Conservation (phyloP, 2,329 filamentous ascomycete species). For the Epicoccum sorghinum region DNA sequence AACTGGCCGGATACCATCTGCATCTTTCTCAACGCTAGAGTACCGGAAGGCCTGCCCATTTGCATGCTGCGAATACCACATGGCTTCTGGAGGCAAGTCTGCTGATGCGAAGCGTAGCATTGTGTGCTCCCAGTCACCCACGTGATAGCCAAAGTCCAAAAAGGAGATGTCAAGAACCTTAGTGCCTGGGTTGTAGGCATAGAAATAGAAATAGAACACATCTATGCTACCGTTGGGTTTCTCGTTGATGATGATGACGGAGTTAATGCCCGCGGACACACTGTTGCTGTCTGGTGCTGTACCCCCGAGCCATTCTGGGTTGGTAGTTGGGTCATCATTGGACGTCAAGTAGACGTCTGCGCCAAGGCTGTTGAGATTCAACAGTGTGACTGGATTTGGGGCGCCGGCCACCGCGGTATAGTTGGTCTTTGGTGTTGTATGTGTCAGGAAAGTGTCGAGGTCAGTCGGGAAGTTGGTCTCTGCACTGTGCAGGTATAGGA, state of each 20-base stretch:
- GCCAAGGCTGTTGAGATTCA: constrained; percentile 53
- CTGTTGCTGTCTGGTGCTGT: constrained; percentile 58
- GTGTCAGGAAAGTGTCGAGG: constrained; percentile 48
- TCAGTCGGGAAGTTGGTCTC: constrained; percentile 55
- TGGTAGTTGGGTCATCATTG: constrained; percentile 49
- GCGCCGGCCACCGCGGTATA: constrained; percentile 43
- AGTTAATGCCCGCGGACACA: constrained; percentile 58
- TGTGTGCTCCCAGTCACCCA: constrained; percentile 72
- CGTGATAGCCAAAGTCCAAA: constrained; percentile 63
- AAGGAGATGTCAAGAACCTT: constrained; percentile 49
- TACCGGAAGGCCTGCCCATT: constrained; percentile 69
- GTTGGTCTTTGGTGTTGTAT: constrained; percentile 49
- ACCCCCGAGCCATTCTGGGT: constrained; percentile 56
- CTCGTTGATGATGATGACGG: constrained; percentile 63
- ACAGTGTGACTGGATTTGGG: constrained; percentile 46
- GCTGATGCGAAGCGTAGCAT: constrained; percentile 69
- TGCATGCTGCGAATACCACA: constrained; percentile 70
- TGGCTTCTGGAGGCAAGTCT: constrained; percentile 51
- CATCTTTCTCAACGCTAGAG: constrained; percentile 58
- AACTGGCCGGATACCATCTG: constrained; percentile 62
- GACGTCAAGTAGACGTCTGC: constrained; percentile 54
- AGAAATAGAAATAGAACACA: constrained; percentile 70
- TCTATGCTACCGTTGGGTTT: constrained; percentile 61
- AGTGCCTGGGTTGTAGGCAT: constrained; percentile 63
- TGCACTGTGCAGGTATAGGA: constrained; percentile 52